These are phyloP conservation scores for Penicillium sp. DNA, from an alignment of 2,329 filamentous ascomycete species.

Conservation along the genomic window DNA sequence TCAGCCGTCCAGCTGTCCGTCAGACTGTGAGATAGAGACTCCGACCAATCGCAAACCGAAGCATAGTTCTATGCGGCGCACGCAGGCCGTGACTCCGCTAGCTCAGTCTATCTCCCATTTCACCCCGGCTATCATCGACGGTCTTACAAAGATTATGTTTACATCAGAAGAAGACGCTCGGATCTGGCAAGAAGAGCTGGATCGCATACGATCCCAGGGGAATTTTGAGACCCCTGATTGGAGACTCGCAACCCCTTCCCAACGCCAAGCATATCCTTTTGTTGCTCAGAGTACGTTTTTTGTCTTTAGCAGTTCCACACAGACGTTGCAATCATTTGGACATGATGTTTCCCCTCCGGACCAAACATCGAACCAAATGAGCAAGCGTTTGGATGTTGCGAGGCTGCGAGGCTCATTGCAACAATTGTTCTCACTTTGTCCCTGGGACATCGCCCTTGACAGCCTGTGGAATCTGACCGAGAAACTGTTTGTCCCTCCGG, in stretches of 20 bases:
- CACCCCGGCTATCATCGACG: constrained; percentile 33
- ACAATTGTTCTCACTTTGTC: constrained; percentile 33
- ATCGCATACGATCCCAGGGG: constrained; percentile 32
- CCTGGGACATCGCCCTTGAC: constrained; percentile 38
- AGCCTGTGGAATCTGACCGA: constrained; percentile 39
- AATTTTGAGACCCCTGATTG: constrained; percentile 35
- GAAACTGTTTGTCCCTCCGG: constrained; percentile 36
- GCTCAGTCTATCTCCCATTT: constrained; percentile 34
- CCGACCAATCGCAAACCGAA: constrained; percentile 18
- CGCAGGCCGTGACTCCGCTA: constrained; percentile 10
- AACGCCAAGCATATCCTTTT: constrained; percentile 37
- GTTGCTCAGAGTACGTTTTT: constrained; percentile 42
- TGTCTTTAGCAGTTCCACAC: constrained; percentile 35
- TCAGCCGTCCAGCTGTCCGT: constrained; percentile 5
- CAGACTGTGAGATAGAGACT: constrained; percentile 13
- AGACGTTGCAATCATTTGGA: constrained; percentile 39
- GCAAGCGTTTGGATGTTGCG: constrained; percentile 22
- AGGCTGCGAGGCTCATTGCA: constrained; percentile 31
- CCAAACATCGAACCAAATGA: constrained; percentile 1
- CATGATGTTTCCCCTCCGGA: constrained; percentile 9
- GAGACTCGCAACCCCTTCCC: constrained; percentile 32
- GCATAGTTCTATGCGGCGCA: constrained; percentile 6
- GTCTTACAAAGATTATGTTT: constrained; percentile 32
- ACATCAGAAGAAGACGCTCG: constrained; percentile 33
- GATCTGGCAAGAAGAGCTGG: constrained; percentile 34